Evolutionary conservation across 129 eudicot genomes (phyloP).

Genomic region (Centaurea solstitialis): DNA sequence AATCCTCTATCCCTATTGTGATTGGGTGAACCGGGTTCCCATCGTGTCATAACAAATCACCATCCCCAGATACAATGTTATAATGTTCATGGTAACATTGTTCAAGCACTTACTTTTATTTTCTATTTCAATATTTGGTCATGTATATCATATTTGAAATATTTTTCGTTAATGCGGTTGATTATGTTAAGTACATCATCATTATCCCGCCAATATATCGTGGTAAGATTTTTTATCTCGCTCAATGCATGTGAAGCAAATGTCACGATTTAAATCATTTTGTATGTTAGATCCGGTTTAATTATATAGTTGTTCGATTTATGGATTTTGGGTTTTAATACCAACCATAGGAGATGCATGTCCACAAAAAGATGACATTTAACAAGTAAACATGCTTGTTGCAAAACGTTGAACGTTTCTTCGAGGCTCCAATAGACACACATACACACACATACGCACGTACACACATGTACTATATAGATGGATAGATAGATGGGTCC

Average conservation of each 20-base stretch:
- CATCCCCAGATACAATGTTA: conserved; percentile 24
- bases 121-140: background rate
- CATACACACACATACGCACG: background rate
- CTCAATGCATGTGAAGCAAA: conserved; percentile 42
- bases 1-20: too few species aligned
- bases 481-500: too few species aligned
- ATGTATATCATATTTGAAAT: background rate
- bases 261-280: conserved; percentile 17
- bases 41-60: too few species aligned
- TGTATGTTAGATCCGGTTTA: background rate
- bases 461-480: background rate
- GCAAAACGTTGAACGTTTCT: background rate
- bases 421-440: background rate
- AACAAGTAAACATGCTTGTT: background rate
- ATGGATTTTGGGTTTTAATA: background rate
- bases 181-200: conserved; percentile 32
- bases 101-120: background rate
- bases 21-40: too few species aligned
- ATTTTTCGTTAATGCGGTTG: conserved; percentile 29
- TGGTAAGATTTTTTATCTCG: conserved; percentile 47
- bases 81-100: conserved; percentile 42
- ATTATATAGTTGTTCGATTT: background rate
- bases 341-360: background rate
- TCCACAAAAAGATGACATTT: too few species aligned
- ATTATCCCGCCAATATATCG: conserved; percentile 37